Base-by-base conservation (phyloP, 2,329 filamentous ascomycete genomes). In the Xylariaceae sp. region DNA sequence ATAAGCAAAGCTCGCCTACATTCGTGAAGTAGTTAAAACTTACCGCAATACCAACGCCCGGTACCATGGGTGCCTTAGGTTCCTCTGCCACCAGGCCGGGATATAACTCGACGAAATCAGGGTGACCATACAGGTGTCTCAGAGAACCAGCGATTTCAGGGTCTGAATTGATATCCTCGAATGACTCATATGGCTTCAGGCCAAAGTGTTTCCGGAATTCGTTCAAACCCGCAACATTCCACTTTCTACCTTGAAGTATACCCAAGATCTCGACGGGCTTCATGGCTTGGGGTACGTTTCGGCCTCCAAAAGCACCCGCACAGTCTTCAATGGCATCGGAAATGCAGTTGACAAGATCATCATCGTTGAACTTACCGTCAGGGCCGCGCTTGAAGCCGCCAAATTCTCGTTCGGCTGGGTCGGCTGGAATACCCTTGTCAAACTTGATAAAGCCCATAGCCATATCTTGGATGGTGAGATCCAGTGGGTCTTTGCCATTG, bases 201-300 rank as follows among this genome's bases (percentile, higher is more conserved):
- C 86, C 85, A 63, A 93, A 92, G 73, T 92, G 89, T 68, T 88
- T 86, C 46, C 91, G 82, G 77, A 94, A 95, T 74, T 94, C 91
- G 66, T 95, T 95, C 56, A 95, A 76, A 0, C 87, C 86, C 0
- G 87, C 87, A 7, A 91, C 73, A 56, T 91, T 87, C 91, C 91
- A 95, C 50, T 81, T 80, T 39, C 91, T 81, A 3, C 87, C 84
- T 57, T 92, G 89, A 41, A 90, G 78, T 52, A 95, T 94, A 36
- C 89, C 90, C 6, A 94, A 77, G 29, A 94, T 88, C 70, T 94
- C 90, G 13, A 94, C 82, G 1, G 86, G 84, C 59, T 85, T 83
- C 78, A 95, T 82, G 24, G 87, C 81, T 18, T 83, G 80, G 0
- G 91, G 91, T 0, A 93, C 87, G 55, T 90, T 89, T 11, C 85